phyloP scores from a whole-genome alignment of 345 rosid genomes.

The Rhodomyrtus tomentosa region DNA sequence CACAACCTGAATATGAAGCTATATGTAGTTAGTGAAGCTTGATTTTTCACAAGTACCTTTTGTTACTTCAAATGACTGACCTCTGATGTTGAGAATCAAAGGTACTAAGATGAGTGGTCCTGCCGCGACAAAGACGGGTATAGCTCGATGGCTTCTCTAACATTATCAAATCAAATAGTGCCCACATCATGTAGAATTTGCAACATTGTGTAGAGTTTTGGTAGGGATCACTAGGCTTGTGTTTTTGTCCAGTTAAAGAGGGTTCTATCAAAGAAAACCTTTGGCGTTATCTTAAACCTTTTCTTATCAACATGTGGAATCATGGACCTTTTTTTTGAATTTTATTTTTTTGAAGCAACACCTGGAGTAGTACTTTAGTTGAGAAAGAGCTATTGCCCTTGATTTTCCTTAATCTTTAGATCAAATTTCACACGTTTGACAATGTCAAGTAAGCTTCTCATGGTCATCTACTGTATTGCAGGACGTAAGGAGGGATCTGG shows the following conservation, averaged over 20 bases:
- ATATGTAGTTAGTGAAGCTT: background rate
- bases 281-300: background rate
- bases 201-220: background rate
- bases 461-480: background rate
- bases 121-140: background rate
- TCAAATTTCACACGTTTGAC: background rate
- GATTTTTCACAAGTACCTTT: background rate
- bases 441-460: background rate
- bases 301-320: background rate
- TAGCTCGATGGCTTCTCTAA: background rate
- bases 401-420: background rate
- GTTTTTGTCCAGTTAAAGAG: background rate
- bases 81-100: background rate
- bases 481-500: conserved; percentile 36
- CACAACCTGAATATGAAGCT: background rate
- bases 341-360: background rate
- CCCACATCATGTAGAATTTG: background rate
- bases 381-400: background rate
- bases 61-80: background rate
- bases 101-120: background rate
- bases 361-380: background rate
- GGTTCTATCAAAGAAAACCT: background rate
- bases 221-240: background rate
- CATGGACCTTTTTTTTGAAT: background rate
- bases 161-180: background rate